A percentile compares a stretch with the other conserved stretches of the same genome.
These are phyloP conservation scores for Balamuthia mandrillaris DNA, from an alignment of 208 protist species.

Conservation along the genomic window DNA sequence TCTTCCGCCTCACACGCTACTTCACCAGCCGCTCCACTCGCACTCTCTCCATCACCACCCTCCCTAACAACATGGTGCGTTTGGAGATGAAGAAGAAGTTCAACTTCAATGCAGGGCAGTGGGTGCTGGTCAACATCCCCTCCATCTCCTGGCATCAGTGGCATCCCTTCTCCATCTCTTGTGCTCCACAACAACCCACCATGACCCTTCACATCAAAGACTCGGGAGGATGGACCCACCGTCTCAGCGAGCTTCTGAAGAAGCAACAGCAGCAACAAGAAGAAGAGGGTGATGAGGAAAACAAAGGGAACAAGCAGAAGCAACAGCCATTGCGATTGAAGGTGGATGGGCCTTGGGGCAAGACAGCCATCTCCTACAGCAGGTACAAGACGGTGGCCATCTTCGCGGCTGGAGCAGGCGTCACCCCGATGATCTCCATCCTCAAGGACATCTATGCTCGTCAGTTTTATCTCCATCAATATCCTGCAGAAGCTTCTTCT, in stretches of 20 bases:
- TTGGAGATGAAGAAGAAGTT: neutral
- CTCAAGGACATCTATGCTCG: constrained; percentile 6
- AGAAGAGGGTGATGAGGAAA: too few relatives aligned
- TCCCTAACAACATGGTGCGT: neutral
- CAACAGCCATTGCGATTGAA: constrained; percentile 26
- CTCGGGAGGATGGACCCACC: constrained; percentile 7
- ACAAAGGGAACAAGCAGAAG: too few relatives aligned
- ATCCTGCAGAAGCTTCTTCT: neutral
- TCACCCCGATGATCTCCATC: constrained; percentile 25
- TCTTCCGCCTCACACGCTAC: neutral
- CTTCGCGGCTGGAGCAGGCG: neutral
- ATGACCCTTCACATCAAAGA: constrained; percentile 11
- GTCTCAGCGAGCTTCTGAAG: neutral
- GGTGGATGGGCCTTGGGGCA: constrained; percentile 9
- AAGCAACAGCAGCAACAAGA: neutral
- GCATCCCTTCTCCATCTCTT: constrained; percentile 29
- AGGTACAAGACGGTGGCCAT: neutral
- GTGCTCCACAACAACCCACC: neutral
- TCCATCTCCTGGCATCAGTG: neutral
- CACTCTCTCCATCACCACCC: neutral
- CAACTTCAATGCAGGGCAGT: constrained; percentile 19
- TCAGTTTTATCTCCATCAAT: neutral
- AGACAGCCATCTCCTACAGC: neutral
- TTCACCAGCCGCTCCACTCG: neutral
- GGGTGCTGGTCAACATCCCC: neutral